Evolutionary conservation across 495 filamentous ascomycete species (phyloP).

Genomic region (Lepraria neglecta): DNA sequence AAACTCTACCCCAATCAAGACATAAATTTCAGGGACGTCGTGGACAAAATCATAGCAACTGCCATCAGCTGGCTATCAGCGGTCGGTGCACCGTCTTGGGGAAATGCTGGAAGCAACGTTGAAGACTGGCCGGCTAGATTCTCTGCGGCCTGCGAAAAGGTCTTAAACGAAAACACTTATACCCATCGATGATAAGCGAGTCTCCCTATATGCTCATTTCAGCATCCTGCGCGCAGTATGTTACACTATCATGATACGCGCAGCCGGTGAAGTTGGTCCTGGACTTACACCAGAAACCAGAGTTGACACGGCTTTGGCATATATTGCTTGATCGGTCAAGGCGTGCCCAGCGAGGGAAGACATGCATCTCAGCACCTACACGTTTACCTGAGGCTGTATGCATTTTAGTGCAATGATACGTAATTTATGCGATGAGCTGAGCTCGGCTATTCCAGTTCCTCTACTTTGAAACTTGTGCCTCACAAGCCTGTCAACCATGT

Average conservation of each 20-base stretch:
- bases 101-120: background rate
- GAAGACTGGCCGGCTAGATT: slow-evolving; percentile 8
- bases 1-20: background rate
- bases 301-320: slow-evolving; percentile 19
- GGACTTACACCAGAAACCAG: slow-evolving; percentile 9
- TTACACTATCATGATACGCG: slow-evolving; percentile 22
- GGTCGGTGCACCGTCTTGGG: slow-evolving; percentile 20
- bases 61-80: slow-evolving; percentile 7
- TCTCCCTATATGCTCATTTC: slow-evolving; percentile 3
- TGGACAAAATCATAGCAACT: slow-evolving; percentile 11
- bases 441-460: too few species aligned
- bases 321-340: slow-evolving; percentile 17
- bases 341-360: too few species aligned
- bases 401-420: too few species aligned
- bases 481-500: too few species aligned
- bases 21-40: background rate
- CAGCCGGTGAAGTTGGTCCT: slow-evolving; percentile 13
- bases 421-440: too few species aligned
- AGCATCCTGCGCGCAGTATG: slow-evolving; percentile 18
- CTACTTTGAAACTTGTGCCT: too few species aligned
- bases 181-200: background rate
- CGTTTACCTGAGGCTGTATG: too few species aligned
- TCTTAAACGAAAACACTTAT: background rate
- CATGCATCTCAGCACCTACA: too few species aligned
- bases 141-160: background rate